A percentile compares a stretch with the other conserved stretches of the same genome.
Evolutionary conservation across 1,284 basidiomycete genomes (phyloP).

Genomic region (Ceratobasidium sp.): DNA sequence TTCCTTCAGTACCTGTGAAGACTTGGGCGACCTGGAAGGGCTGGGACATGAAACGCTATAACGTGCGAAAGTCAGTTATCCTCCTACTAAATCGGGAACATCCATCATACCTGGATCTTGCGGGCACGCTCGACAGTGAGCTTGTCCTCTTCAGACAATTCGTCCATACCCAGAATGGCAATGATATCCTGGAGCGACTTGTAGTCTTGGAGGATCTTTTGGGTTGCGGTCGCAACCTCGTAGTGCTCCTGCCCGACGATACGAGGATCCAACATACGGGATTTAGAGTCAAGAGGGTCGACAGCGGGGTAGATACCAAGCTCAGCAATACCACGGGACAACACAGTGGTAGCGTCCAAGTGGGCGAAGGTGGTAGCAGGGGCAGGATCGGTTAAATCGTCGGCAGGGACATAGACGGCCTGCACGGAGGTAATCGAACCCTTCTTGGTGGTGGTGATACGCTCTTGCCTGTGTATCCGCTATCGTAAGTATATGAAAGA

Average conservation of each 20-base stretch:
- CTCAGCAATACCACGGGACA: constrained; percentile 99
- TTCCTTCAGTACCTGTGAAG: constrained; percentile 98
- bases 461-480: constrained; percentile 74
- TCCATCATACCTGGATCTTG: constrained; percentile 68
- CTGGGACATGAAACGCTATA: constrained; percentile 94
- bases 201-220: constrained; percentile 99
- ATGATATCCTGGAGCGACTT: constrained; percentile 98
- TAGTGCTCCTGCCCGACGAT: constrained; percentile 94
- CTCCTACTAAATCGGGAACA: constrained; percentile 4
- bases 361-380: constrained; percentile 99
- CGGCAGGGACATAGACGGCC: constrained; percentile 98
- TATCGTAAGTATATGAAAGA: constrained; percentile 42
- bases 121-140: constrained; percentile 86
- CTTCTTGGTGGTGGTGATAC: constrained; percentile 99
- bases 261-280: constrained; percentile 99
- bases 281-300: constrained; percentile 98
- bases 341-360: constrained; percentile 98
- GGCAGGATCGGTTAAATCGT: constrained; percentile 99
- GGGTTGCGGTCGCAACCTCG: constrained; percentile 90
- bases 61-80: constrained; percentile 36
- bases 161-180: constrained; percentile 98
- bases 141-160: constrained; percentile 99
- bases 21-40: constrained; percentile 99
- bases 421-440: constrained; percentile 98
- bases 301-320: constrained; percentile 99